A percentile compares a stretch with the other conserved stretches of the same genome.
phyloP scores from a whole-genome alignment of 495 filamentous ascomycete species.

The Hypoxylon lenormandii region DNA sequence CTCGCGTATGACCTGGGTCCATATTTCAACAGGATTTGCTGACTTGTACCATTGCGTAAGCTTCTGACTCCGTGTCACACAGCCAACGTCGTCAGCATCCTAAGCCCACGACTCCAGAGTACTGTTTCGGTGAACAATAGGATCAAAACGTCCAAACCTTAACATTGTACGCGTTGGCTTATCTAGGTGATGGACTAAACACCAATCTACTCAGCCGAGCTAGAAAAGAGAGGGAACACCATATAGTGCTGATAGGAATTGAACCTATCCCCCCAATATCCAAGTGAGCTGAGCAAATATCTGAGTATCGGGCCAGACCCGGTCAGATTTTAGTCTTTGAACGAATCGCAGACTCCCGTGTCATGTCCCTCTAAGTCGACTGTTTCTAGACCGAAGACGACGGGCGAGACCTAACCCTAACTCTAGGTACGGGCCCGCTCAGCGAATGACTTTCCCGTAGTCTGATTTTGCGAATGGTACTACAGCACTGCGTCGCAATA shows the following conservation, averaged over 20 bases:
- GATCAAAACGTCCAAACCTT: slow-evolving; percentile 4
- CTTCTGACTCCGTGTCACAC: slow-evolving; percentile 4
- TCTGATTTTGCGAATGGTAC: background rate
- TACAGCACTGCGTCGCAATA: background rate
- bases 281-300: background rate
- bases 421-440: background rate
- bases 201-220: background rate
- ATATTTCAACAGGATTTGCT: background rate
- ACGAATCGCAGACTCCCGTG: slow-evolving; percentile 15
- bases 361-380: background rate
- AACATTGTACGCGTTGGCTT: background rate
- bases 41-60: slow-evolving; percentile 3
- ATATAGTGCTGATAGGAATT: too few species aligned
- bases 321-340: slow-evolving; percentile 3
- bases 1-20: too few species aligned
- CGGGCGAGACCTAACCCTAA: background rate
- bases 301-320: background rate
- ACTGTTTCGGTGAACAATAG: background rate
- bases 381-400: background rate
- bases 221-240: too few species aligned
- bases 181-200: slow-evolving; percentile 4
- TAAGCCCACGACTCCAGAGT: background rate
- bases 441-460: background rate
- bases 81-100: slow-evolving; percentile 4
- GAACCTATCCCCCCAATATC: too few species aligned